A percentile compares a stretch with the other conserved stretches of the same genome.
These are phyloP conservation scores for Penicilliopsis zonata DNA, from an alignment of 495 filamentous ascomycete species.

Conservation along the genomic window DNA sequence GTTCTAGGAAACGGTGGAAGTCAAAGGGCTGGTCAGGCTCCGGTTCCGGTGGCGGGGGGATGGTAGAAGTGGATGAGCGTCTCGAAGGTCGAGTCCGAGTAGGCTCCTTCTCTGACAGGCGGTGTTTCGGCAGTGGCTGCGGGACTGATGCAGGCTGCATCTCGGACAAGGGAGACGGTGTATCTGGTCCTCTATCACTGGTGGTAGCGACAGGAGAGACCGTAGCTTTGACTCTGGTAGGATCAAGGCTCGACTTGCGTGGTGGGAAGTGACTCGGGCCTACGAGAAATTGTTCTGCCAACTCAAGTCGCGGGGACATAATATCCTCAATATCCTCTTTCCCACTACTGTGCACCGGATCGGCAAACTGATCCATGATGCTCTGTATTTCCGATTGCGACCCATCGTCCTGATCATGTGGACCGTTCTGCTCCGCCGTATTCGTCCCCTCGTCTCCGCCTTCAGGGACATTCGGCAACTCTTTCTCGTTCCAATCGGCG, in stretches of 20 bases:
- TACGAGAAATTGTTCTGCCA: slow-evolving; percentile 55
- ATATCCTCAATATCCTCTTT: slow-evolving; percentile 71
- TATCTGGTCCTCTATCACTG: slow-evolving; percentile 2
- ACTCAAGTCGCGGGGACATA: slow-evolving; percentile 68
- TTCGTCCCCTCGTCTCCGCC: slow-evolving; percentile 38
- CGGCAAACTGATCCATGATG: slow-evolving; percentile 81
- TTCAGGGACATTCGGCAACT: slow-evolving; percentile 46
- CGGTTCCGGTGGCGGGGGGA: slow-evolving; percentile 73
- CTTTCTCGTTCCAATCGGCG: slow-evolving; percentile 31
- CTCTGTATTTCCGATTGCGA: slow-evolving; percentile 84
- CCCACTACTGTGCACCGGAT: slow-evolving; percentile 50
- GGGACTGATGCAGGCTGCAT: slow-evolving; percentile 9
- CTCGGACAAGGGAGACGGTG: slow-evolving; percentile 9
- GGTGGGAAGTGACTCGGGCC: slow-evolving; percentile 60
- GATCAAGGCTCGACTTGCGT: slow-evolving; percentile 74
- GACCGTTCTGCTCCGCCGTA: slow-evolving; percentile 27
- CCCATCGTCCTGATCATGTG: slow-evolving; percentile 48
- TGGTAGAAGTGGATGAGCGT: slow-evolving; percentile 34
- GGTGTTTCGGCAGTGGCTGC: slow-evolving; percentile 9
- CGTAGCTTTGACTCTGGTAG: slow-evolving; percentile 21
- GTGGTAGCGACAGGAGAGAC: background rate
- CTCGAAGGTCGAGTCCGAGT: slow-evolving; percentile 5
- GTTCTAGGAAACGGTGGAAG: slow-evolving; percentile 94
- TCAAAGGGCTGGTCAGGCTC: slow-evolving; percentile 89
- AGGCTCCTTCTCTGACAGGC: slow-evolving; percentile 8